A percentile compares a stretch with the other conserved stretches of the same genome.
These are phyloP conservation scores for Inga oerstediana DNA, from an alignment of 306 rosid genomes.

Conservation along the genomic window DNA sequence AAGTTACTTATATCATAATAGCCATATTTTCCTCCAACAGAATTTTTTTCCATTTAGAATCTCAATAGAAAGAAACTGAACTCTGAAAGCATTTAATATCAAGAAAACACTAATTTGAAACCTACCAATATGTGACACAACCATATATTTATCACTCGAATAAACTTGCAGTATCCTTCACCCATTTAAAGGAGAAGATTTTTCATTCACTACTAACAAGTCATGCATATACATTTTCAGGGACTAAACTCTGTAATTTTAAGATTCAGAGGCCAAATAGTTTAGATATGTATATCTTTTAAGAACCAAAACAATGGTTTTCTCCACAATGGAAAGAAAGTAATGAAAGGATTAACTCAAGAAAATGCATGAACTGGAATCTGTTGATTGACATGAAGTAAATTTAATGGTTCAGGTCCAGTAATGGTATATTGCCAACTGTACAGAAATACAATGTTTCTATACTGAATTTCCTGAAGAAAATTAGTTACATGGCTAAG, in stretches of 20 bases:
- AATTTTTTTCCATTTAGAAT: slow-evolving; percentile 54
- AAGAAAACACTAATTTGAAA: slow-evolving; percentile 29
- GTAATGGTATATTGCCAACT: slow-evolving; percentile 35
- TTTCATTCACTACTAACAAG: not conserved
- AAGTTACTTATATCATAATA: slow-evolving; percentile 18
- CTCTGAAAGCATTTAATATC: slow-evolving; percentile 5
- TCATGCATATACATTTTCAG: not conserved
- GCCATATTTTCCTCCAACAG: slow-evolving; percentile 21
- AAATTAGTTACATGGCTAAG: slow-evolving; percentile 34
- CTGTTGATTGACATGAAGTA: not conserved
- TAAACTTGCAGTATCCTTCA: slow-evolving; percentile 1
- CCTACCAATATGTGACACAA: slow-evolving; percentile 39
- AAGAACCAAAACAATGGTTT: not conserved
- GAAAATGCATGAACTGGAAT: not conserved
- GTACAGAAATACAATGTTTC: slow-evolving; percentile 51
- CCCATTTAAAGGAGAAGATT: not conserved
- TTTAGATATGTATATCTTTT: not conserved
- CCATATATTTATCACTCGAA: slow-evolving; percentile 12
- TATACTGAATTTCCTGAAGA: slow-evolving; percentile 41
- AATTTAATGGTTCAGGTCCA: not conserved
- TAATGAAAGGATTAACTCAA: slow-evolving; percentile 1
- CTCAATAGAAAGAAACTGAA: slow-evolving; percentile 28
- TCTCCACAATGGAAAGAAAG: not conserved
- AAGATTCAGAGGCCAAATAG: not conserved
- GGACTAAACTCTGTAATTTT: not conserved